Evolutionary conservation across 805 yeast species (phyloP), one percentile per base, ranked within the genome.

Genomic region (Candida nanaspora): DNA sequence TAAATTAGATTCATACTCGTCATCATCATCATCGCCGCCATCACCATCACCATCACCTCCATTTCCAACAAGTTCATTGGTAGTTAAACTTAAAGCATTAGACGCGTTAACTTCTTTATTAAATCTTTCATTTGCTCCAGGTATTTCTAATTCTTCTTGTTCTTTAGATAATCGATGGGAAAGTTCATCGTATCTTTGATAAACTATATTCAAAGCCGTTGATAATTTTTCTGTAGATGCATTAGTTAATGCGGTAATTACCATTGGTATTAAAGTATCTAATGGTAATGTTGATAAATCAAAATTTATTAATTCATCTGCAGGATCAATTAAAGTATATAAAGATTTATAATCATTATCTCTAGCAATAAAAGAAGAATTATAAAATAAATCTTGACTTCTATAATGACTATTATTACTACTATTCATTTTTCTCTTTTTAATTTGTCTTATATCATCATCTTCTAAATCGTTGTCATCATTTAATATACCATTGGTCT

Each of bases 241-340:
- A 33, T 72, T 72, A 15, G 70, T 65, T 41, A 93, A 65, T 0
- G 95, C 87, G 2, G 76, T 73, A 41, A 76, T 65, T 14, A 82
- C 86, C 72, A 82, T 80, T 35, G 75, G 71, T 19, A 71, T 72
- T 41, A 88, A 71, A 1, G 82, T 68, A 38, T 78, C 76, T 19
- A 72, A 73, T 5, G 93, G 82, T 7, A 93, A 64, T 9, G 75
- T 64, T 2, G 86, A 69, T 41, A 86, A 74, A 56, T 91, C 91
- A 54, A 86, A 82, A n/a, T 49, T 38, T 26, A 77, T 71, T 43
- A 86, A 63, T 38, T 80, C 80, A 52, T 81, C 78, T 32, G 66
- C 61, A 26, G 78, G 65, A 31, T 75, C 78, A 13, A 83, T 80
- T 43, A 91, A 69, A 22, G 81, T 75, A 56, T 76, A 93, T 33